Conservation (phyloP, 163 green algal genomes). For the Scenedesmus sp. region DNA sequence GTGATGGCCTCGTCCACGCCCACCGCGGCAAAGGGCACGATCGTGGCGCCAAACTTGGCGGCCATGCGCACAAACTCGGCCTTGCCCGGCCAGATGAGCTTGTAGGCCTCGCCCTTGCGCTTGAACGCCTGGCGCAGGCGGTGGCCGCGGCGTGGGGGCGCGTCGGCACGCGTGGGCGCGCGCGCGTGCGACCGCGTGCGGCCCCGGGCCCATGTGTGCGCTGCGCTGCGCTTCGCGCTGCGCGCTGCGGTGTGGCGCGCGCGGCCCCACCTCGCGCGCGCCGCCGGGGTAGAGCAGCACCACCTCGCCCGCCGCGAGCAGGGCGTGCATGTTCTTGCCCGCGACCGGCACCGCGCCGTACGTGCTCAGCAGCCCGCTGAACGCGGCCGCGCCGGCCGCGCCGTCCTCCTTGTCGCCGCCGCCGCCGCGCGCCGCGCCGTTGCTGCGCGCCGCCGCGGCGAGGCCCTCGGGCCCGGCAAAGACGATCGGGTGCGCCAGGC, state of each 20-base stretch:
- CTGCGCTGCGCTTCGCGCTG: too few species aligned
- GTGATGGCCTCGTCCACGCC: constrained; percentile 86
- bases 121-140: constrained; percentile 80
- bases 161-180: too few species aligned
- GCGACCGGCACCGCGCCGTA: constrained; percentile 90
- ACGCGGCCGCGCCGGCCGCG: constrained; percentile 20
- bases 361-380: constrained; percentile 73
- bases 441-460: background rate
- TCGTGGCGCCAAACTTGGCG: constrained; percentile 84
- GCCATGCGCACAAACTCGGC: constrained; percentile 93
- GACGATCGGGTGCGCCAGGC: constrained; percentile 89
- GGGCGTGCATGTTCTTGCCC: constrained; percentile 69
- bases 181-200: too few species aligned
- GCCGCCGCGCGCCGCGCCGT: constrained; percentile 4
- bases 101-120: constrained; percentile 85
- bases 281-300: constrained; percentile 92
- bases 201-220: too few species aligned
- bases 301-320: constrained; percentile 77
- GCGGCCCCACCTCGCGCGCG: constrained; percentile 79
- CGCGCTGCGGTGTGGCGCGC: too few species aligned
- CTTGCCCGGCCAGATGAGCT: constrained; percentile 91
- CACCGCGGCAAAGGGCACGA: constrained; percentile 88
- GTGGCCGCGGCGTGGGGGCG: too few species aligned
- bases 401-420: constrained; percentile 1
- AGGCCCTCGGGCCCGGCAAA: constrained; percentile 44